Evolutionary conservation across 2,329 filamentous ascomycete genomes (phyloP).

Genomic region (Sarocladiaceae sp.): DNA sequence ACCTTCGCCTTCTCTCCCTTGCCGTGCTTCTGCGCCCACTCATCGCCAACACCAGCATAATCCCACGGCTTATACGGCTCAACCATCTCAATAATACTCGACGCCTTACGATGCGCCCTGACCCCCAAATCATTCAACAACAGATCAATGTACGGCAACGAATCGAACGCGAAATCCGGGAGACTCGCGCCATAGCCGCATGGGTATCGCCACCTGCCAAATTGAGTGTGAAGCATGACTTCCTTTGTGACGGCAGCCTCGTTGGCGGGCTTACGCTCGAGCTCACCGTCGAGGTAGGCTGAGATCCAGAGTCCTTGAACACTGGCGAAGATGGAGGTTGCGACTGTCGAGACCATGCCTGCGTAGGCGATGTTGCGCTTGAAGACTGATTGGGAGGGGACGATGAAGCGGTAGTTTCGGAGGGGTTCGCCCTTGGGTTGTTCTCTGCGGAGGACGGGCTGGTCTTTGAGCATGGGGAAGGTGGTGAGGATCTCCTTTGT

Average conservation of each 20-base stretch:
- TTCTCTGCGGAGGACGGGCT: slow-evolving; percentile 17
- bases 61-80: slow-evolving; percentile 15
- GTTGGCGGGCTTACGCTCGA: slow-evolving; percentile 31
- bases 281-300: slow-evolving; percentile 50
- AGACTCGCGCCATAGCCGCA: slow-evolving; percentile 57
- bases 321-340: slow-evolving; percentile 28
- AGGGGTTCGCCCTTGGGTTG: slow-evolving; percentile 17
- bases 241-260: slow-evolving; percentile 43
- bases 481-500: slow-evolving; percentile 16
- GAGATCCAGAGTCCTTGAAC: slow-evolving; percentile 49
- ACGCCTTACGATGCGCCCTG: slow-evolving; percentile 18
- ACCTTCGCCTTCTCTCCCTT: not conserved
- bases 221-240: slow-evolving; percentile 61
- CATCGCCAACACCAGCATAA: slow-evolving; percentile 21
- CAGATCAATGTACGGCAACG: slow-evolving; percentile 49
- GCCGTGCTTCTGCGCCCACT: slow-evolving; percentile 18
- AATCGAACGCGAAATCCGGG: slow-evolving; percentile 59
- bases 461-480: slow-evolving; percentile 17
- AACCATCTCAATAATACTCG: slow-evolving; percentile 1
- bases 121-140: slow-evolving; percentile 64
- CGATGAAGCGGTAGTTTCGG: slow-evolving; percentile 23
- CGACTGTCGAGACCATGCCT: slow-evolving; percentile 27
- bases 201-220: slow-evolving; percentile 66
- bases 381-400: slow-evolving; percentile 16
- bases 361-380: slow-evolving; percentile 26